phyloP scores from a whole-genome alignment of 177 flowering plant genomes.

The Telopea speciosissima region DNA sequence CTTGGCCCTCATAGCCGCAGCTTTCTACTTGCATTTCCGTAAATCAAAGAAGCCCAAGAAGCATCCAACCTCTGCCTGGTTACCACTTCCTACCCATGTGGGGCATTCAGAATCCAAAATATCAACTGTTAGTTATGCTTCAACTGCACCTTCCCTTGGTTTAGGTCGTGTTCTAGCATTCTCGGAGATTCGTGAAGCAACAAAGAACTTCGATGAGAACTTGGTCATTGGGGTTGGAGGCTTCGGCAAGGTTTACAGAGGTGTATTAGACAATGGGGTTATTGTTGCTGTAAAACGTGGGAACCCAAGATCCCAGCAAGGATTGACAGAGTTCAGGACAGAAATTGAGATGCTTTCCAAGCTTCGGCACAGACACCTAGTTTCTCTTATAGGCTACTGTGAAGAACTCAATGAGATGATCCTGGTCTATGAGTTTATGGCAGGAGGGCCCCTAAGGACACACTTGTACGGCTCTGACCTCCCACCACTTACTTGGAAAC shows the following conservation, averaged over 20 bases:
- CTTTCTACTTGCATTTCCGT: slow-evolving; percentile 17
- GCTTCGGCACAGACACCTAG: slow-evolving; percentile 51
- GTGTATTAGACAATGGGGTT: slow-evolving; percentile 41
- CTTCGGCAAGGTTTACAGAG: slow-evolving; percentile 47
- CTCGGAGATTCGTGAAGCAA: slow-evolving; percentile 45
- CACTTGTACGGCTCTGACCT: slow-evolving; percentile 47
- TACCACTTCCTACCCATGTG: slow-evolving; percentile 33
- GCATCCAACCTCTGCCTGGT: slow-evolving; percentile 18
- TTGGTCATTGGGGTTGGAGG: slow-evolving; percentile 52
- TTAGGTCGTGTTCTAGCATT: slow-evolving; percentile 35
- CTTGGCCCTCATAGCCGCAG: slow-evolving; percentile 15
- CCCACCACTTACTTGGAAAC: slow-evolving; percentile 47
- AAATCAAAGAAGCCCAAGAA: slow-evolving; percentile 22
- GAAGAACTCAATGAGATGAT: slow-evolving; percentile 55
- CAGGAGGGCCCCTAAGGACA: slow-evolving; percentile 49
- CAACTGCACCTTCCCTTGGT: slow-evolving; percentile 28
- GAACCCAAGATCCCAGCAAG: slow-evolving; percentile 49
- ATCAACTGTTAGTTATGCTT: slow-evolving; percentile 34
- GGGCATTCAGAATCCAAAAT: slow-evolving; percentile 36
- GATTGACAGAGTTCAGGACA: slow-evolving; percentile 45
- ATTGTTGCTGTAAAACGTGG: slow-evolving; percentile 54
- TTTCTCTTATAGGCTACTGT: slow-evolving; percentile 55
- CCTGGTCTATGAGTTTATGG: slow-evolving; percentile 58
- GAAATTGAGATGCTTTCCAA: slow-evolving; percentile 52
- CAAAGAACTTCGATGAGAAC: slow-evolving; percentile 42